A percentile compares a stretch with the other conserved stretches of the same genome.
phyloP scores from a whole-genome alignment of 2,329 filamentous ascomycete genomes.

The Arachnomyces sp. region DNA sequence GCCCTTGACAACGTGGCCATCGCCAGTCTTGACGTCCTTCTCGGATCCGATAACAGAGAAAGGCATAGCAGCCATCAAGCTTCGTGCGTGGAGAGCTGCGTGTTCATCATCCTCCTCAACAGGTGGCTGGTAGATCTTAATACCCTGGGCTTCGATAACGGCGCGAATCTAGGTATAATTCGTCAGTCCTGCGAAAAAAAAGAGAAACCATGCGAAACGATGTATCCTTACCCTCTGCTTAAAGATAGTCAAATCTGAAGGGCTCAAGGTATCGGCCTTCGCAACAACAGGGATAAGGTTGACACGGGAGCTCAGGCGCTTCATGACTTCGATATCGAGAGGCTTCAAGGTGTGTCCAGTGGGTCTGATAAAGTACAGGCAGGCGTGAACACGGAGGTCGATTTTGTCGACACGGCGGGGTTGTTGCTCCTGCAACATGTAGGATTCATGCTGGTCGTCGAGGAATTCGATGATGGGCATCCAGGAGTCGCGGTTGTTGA shows the following conservation, averaged over 20 bases:
- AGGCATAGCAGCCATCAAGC: constrained; percentile 92
- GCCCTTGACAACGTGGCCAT: constrained; percentile 95
- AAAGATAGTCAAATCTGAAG: constrained; percentile 81
- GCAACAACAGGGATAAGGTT: constrained; percentile 98
- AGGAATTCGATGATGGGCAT: constrained; percentile 99
- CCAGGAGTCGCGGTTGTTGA: constrained; percentile 99
- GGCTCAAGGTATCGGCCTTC: constrained; percentile 96
- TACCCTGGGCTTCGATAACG: constrained; percentile 95
- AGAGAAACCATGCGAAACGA: not conserved
- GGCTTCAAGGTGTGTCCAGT: constrained; percentile 98
- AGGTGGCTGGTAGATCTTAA: constrained; percentile 98
- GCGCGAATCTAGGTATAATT: constrained; percentile 62
- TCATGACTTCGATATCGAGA: constrained; percentile 99
- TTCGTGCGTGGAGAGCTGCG: constrained; percentile 87
- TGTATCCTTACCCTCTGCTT: constrained; percentile 70
- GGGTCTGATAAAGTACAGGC: constrained; percentile 97
- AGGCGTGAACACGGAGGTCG: constrained; percentile 95
- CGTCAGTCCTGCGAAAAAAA: constrained; percentile 1
- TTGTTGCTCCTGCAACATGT: constrained; percentile 99
- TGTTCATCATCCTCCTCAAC: constrained; percentile 97
- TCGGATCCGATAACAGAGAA: constrained; percentile 98
- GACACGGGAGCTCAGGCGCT: constrained; percentile 93
- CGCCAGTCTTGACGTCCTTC: constrained; percentile 95
- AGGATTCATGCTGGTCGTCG: constrained; percentile 99
- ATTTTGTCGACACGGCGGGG: constrained; percentile 97